Conservation (phyloP, 163 green algal species). For the Prototheca wickerhamii region DNA sequence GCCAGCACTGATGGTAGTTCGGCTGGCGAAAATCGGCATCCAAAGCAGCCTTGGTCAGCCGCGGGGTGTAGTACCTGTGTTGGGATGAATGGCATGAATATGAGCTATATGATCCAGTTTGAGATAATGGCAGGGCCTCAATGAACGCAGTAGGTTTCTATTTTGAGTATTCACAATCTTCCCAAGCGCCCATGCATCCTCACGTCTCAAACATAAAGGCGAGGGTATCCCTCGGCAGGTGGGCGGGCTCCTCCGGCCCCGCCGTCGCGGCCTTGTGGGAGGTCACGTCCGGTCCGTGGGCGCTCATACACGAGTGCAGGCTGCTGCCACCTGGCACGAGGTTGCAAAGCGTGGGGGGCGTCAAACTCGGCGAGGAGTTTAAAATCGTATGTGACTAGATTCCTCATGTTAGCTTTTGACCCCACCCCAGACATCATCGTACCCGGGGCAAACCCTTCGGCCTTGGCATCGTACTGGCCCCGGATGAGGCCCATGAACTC, state of each 20-base stretch:
- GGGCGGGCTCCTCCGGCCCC: conserved; percentile 35
- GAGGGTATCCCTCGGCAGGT: conserved; percentile 52
- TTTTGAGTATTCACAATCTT: no score
- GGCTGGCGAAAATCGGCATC: conserved; percentile 55
- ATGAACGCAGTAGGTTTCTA: no score
- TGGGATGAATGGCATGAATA: conserved; percentile 11
- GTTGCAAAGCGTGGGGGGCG: not conserved
- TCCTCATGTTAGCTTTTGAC: not conserved
- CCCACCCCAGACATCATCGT: conserved; percentile 4
- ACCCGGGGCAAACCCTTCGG: conserved; percentile 70
- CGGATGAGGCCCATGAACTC: conserved; percentile 96
- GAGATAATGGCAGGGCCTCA: no score
- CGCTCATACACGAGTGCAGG: conserved; percentile 89
- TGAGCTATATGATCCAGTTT: not conserved
- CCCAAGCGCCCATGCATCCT: no score
- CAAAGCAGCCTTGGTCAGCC: conserved; percentile 61
- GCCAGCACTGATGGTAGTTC: conserved; percentile 68
- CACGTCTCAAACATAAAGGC: conserved; percentile 83
- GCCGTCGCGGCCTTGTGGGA: conserved; percentile 65
- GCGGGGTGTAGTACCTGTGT: conserved; percentile 41
- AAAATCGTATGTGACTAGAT: not conserved
- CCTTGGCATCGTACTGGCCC: conserved; percentile 82
- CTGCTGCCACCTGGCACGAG: conserved; percentile 54
- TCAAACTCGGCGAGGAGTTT: not conserved
- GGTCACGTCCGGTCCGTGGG: conserved; percentile 80